Evolutionary conservation across 345 rosid species (phyloP).

Genomic region (rapeseed (Brassica napus)): Da-Ae NC_063440.1:20232501-20233000

Average conservation of each 20-base stretch:
- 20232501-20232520: no score
- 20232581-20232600: no score
- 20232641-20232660: neutral
- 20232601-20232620: no score
- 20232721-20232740: neutral
- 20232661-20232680: neutral
- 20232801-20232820: neutral
- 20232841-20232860: constrained; percentile 10
- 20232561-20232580: no score
- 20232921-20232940: constrained; percentile 7
- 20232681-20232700: neutral
- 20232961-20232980: constrained; percentile 33
- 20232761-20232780: neutral
- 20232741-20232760: neutral
- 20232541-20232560: no score
- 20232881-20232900: neutral
- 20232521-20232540: no score
- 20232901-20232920: neutral
- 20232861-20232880: neutral
- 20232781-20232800: neutral
- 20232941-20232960: constrained; percentile 3
- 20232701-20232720: neutral
- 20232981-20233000: constrained; percentile 36
- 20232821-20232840: neutral
- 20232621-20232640: no score